Base-by-base conservation (phyloP, 768 basidiomycete genomes). In the Lentinula sp. region DNA sequence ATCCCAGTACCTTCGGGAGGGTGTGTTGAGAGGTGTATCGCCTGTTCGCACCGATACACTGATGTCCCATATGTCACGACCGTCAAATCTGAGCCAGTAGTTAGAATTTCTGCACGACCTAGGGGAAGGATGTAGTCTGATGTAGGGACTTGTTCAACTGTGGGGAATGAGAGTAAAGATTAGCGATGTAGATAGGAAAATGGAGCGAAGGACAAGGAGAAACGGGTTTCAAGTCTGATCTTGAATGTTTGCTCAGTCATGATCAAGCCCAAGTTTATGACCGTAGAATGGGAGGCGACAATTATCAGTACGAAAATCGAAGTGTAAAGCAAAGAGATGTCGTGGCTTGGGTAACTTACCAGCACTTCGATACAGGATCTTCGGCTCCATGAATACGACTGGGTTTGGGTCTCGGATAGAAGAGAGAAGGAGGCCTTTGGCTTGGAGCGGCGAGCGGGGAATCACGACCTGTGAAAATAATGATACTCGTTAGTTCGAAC, bases 361-460 rank as follows among this genome's bases (percentile, higher is more conserved):
- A 67, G 95, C 85, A 49, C 94, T 95, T 54, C 95, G 87, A 71
- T 98, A 98, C 13, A 98, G 76, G 60, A 96, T 83, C 76, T 98
- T 88, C 49, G 95, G 95, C 72, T 98, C 95, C 87, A 98, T 92
- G 72, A 98, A 93, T 48, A 98, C 85, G 13, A 94, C 91, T 0
- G 95, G 95, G 67, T 95, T 95, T 0, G 93, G 91, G 67, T 98
- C 95, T 39, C 94, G 85, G 58, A 98, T 93, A 0, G 93, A 87
- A 15, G 85, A 83, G 8, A 97, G 79, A 4, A 98, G 77, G 1
- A 98, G 78, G 0, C 95, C 95, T 73, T 97, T 97, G n/a, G 93
- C 94, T 77, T 98, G 95, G 41, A 95, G 85, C 0, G 95, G 95
- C 2, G 93, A 93, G 42, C 95, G 88, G 3, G 95, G 95, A 46